Conservation (phyloP, 1,284 basidiomycete species). For the Mixia osmundae region DNA sequence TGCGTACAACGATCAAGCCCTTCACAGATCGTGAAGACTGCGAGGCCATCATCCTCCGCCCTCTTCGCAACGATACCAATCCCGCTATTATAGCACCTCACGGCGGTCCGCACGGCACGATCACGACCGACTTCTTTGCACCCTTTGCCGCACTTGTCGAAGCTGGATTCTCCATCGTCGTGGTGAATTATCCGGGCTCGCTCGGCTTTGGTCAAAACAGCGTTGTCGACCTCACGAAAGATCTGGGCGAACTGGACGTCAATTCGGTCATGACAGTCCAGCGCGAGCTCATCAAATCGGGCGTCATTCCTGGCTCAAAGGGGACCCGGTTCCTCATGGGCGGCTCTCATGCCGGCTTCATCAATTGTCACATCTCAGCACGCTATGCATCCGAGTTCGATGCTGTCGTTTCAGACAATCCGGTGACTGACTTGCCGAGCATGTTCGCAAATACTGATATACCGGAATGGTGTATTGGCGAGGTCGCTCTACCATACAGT, state of each 20-base stretch:
- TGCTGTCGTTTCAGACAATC: constrained; percentile 40
- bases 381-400: constrained; percentile 37
- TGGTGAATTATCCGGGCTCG: constrained; percentile 47
- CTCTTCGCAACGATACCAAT: too few relatives aligned
- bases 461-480: constrained; percentile 41
- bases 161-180: constrained; percentile 38
- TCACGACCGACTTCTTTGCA: too few relatives aligned
- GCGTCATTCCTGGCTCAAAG: constrained; percentile 27
- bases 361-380: constrained; percentile 36
- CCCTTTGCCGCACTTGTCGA: too few relatives aligned
- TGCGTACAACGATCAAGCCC: too few relatives aligned
- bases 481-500: constrained; percentile 31
- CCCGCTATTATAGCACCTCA: too few relatives aligned
- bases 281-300: constrained; percentile 30
- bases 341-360: constrained; percentile 50
- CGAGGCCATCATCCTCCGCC: too few relatives aligned
- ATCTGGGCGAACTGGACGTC: constrained; percentile 42
- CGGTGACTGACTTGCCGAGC: constrained; percentile 38
- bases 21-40: too few relatives aligned
- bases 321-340: constrained; percentile 36
- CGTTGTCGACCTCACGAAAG: constrained; percentile 29
- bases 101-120: too few relatives aligned
- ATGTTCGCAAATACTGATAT: constrained; percentile 35
- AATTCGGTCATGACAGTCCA: constrained; percentile 36
- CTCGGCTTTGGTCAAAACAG: constrained; percentile 33